Conservation (phyloP, 257 asterid species). For the Knoxia roxburghii region DNA sequence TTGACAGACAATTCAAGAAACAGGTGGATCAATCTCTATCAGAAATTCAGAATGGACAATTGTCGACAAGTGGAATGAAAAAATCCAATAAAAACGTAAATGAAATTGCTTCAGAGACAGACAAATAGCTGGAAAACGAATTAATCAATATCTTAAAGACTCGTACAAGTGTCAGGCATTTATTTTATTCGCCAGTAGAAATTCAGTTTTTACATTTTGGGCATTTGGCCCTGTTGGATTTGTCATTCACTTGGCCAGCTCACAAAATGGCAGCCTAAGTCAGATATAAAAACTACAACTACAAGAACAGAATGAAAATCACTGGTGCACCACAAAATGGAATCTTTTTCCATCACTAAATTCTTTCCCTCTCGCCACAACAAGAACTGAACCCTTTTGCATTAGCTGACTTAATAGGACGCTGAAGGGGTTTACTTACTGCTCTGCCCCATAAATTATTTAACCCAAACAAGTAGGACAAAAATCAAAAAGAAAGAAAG, state of each 20-base stretch:
- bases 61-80: background rate
- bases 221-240: background rate
- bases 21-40: too few relatives aligned
- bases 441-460: background rate
- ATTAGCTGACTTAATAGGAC: background rate
- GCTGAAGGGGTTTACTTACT: background rate
- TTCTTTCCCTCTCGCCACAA: background rate
- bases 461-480: background rate
- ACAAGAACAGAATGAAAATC: background rate
- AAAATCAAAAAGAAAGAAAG: background rate
- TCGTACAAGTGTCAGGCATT: too few relatives aligned
- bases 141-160: background rate
- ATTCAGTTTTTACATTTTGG: background rate
- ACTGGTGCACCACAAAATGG: background rate
- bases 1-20: background rate
- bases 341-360: background rate
- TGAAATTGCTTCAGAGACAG: background rate
- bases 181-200: background rate
- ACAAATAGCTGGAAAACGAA: background rate
- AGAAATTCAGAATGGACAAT: background rate
- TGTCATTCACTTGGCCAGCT: background rate
- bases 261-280: background rate
- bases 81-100: background rate
- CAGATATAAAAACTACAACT: too few relatives aligned
- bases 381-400: too few relatives aligned